These are phyloP conservation scores for Cicer arietinum DNA, from an alignment of 306 rosid species.

Conservation along the genomic window DNA sequence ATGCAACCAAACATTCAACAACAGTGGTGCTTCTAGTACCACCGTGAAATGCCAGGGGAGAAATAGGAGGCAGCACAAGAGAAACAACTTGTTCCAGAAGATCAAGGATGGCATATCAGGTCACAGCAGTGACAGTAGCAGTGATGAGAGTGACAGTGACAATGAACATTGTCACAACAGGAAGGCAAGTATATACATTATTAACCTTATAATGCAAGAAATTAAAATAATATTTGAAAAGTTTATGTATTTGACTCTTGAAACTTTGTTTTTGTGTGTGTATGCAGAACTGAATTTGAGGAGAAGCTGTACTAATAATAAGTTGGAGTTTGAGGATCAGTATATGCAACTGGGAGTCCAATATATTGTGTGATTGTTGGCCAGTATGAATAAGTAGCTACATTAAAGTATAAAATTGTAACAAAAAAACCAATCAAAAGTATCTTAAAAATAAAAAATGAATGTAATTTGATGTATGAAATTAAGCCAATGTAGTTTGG, in stretches of 20 bases:
- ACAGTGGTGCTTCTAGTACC: not conserved
- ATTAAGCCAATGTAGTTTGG: constrained; percentile 30
- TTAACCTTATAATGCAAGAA: not conserved
- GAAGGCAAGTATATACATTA: constrained; percentile 38
- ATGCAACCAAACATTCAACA: constrained; percentile 9
- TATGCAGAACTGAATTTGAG: constrained; percentile 34
- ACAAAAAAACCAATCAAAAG: not conserved
- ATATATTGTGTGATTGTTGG: not conserved
- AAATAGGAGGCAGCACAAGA: constrained; percentile 23
- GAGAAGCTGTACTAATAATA: constrained; percentile 9
- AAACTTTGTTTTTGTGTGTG: not conserved
- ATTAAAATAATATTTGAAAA: too few species aligned
- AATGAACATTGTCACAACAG: constrained; percentile 12
- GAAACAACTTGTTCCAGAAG: constrained; percentile 20
- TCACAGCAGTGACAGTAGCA: constrained; percentile 36
- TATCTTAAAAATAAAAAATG: constrained; percentile 1
- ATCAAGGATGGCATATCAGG: constrained; percentile 43
- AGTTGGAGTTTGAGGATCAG: not conserved
- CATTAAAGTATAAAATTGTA: not conserved
- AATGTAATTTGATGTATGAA: constrained; percentile 28
- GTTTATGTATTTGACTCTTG: not conserved
- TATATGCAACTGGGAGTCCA: constrained; percentile 3
- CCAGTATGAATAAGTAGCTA: constrained; percentile 6
- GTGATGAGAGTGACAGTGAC: constrained; percentile 40
- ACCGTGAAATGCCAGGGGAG: not conserved